These are phyloP conservation scores for Colletotrichum acutatum DNA, from an alignment of 2,329 filamentous ascomycete genomes.

Conservation along the genomic window DNA sequence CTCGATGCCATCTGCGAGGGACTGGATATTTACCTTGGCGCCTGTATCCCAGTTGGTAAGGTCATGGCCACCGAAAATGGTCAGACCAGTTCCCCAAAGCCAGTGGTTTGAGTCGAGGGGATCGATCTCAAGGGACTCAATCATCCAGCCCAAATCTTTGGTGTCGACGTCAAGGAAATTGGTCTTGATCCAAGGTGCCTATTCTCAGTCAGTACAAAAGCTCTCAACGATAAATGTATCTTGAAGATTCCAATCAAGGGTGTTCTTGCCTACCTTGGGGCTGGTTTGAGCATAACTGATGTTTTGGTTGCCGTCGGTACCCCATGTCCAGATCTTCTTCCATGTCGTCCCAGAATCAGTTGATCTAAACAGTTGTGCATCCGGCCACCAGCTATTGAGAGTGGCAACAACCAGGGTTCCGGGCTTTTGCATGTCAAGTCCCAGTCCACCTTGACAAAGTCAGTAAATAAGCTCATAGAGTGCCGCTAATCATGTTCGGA, in stretches of 20 bases:
- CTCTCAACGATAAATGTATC: neutral
- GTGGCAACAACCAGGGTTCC: slow-evolving; percentile 67
- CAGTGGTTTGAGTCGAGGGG: slow-evolving; percentile 69
- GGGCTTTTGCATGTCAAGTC: slow-evolving; percentile 62
- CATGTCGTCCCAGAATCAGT: slow-evolving; percentile 65
- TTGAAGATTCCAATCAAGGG: neutral
- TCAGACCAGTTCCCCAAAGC: slow-evolving; percentile 68
- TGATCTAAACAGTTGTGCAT: slow-evolving; percentile 66
- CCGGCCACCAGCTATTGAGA: slow-evolving; percentile 70
- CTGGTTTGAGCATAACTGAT: slow-evolving; percentile 59
- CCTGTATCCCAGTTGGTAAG: slow-evolving; percentile 63
- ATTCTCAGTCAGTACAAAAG: neutral
- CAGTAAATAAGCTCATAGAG: too few relatives aligned
- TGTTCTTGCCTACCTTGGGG: slow-evolving; percentile 43
- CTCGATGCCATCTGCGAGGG: slow-evolving; percentile 65
- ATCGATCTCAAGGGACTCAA: slow-evolving; percentile 67
- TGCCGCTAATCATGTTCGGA: too few relatives aligned
- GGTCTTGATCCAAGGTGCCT: slow-evolving; percentile 65
- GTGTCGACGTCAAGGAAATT: slow-evolving; percentile 58
- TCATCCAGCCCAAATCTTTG: slow-evolving; percentile 70
- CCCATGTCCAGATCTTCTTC: slow-evolving; percentile 65
- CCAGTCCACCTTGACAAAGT: slow-evolving; percentile 50
- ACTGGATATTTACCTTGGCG: slow-evolving; percentile 55
- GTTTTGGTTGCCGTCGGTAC: slow-evolving; percentile 55
- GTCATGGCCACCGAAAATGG: slow-evolving; percentile 64